Conservation (phyloP, 2,329 filamentous ascomycete genomes). For the Phyllosticta citriasiana region DNA sequence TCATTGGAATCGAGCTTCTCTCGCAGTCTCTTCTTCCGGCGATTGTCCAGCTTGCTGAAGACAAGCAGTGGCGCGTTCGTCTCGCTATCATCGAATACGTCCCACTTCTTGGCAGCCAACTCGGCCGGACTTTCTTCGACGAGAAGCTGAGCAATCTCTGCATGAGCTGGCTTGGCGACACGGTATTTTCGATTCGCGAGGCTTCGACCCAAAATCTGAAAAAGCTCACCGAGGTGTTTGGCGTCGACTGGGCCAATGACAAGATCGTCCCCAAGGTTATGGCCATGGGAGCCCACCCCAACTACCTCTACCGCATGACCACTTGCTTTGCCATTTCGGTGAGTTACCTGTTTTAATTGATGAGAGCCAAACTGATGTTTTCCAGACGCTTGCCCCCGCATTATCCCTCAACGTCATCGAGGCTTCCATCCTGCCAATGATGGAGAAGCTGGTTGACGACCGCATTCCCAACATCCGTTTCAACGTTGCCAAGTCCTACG, state of each 20-base stretch:
- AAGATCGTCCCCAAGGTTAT: conserved; percentile 98
- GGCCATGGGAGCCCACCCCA: conserved; percentile 95
- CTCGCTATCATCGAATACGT: conserved; percentile 99
- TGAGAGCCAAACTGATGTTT: conserved; percentile 12
- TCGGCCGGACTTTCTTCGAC: conserved; percentile 96
- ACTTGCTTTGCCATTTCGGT: conserved; percentile 99
- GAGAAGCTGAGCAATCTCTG: conserved; percentile 92
- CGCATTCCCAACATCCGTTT: conserved; percentile 99
- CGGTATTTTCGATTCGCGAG: conserved; percentile 96
- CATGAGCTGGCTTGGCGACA: conserved; percentile 98
- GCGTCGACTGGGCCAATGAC: conserved; percentile 92
- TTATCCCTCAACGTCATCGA: conserved; percentile 90
- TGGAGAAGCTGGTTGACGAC: conserved; percentile 86
- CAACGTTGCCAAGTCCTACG: conserved; percentile 98
- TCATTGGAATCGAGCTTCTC: conserved; percentile 94
- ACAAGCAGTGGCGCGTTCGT: conserved; percentile 98
- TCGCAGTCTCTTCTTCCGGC: conserved; percentile 94
- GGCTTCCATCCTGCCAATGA: conserved; percentile 86
- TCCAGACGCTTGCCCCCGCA: conserved; percentile 81
- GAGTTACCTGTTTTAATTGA: conserved; percentile 35
- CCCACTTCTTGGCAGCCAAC: conserved; percentile 84
- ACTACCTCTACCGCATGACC: conserved; percentile 99
- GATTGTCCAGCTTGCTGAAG: conserved; percentile 93
- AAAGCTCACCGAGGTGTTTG: conserved; percentile 97
- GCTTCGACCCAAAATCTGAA: conserved; percentile 95